Conservation (phyloP, 78 protist genomes). For the Planoprotostelium fungivorum region DNA sequence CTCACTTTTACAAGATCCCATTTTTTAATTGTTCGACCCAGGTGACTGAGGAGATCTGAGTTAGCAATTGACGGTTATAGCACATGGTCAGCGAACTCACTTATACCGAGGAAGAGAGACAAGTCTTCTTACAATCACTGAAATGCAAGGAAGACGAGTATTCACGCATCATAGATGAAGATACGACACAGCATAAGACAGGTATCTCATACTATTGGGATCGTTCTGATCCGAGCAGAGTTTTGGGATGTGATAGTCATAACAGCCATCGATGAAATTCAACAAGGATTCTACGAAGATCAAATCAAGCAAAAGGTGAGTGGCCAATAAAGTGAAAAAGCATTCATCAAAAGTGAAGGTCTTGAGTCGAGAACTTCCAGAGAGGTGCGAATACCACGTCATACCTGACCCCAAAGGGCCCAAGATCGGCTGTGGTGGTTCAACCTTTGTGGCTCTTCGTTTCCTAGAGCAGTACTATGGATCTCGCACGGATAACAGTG, state of each 20-base stretch:
- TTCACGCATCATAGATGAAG: background rate
- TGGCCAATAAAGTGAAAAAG: no score
- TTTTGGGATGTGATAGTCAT: conserved; percentile 47
- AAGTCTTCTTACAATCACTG: background rate
- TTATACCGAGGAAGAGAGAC: background rate
- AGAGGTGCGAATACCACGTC: conserved; percentile 18
- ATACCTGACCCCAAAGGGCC: conserved; percentile 41
- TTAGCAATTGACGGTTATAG: no score
- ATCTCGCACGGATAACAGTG: conserved; percentile 1
- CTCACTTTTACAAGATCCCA: no score
- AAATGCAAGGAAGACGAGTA: background rate
- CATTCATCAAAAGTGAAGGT: no score
- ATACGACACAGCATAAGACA: background rate
- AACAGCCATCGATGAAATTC: conserved; percentile 45
- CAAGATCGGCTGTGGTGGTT: conserved; percentile 57
- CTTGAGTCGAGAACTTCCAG: conserved; percentile 7
- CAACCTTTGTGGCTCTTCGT: conserved; percentile 20
- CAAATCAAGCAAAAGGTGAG: conserved; percentile 15
- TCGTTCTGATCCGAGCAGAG: background rate
- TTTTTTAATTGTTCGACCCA: no score
- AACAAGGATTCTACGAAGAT: conserved; percentile 32
- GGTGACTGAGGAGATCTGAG: no score
- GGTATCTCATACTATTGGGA: background rate
- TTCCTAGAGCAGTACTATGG: conserved; percentile 1
- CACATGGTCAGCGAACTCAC: background rate